These are phyloP conservation scores for Millerozyma acaciae DNA, from an alignment of 805 yeast genomes.

Conservation along the genomic window DNA sequence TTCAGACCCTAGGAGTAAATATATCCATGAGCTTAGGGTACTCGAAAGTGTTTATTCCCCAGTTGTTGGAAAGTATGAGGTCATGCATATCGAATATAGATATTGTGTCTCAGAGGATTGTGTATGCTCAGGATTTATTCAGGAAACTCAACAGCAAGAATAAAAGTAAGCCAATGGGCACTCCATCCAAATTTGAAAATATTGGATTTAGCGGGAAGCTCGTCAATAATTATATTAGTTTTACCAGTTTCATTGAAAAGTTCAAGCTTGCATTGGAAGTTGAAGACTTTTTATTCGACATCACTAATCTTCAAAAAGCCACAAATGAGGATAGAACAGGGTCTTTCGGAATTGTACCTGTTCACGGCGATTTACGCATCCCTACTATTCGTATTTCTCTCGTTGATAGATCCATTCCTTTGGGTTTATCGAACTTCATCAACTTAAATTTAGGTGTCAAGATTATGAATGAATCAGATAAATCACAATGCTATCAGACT, in stretches of 20 bases:
- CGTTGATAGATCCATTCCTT: conserved; percentile 35
- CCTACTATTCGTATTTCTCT: conserved; percentile 42
- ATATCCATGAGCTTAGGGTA: conserved; percentile 23
- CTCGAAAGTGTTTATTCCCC: conserved; percentile 26
- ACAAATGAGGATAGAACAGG: not conserved
- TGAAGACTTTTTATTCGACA: conserved; percentile 24
- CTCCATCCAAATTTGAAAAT: conserved; percentile 1
- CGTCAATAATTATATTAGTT: conserved; percentile 32
- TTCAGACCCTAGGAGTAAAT: conserved; percentile 11
- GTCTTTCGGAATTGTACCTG: conserved; percentile 16
- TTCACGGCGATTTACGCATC: conserved; percentile 36
- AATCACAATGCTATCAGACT: conserved; percentile 30
- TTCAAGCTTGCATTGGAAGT: conserved; percentile 33
- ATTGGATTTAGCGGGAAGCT: conserved; percentile 21
- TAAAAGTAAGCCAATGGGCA: too few relatives aligned
- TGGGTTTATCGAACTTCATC: conserved; percentile 37
- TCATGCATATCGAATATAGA: conserved; percentile 7
- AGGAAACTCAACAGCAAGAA: conserved; percentile 1
- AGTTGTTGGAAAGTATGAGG: conserved; percentile 17
- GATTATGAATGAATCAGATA: conserved; percentile 34
- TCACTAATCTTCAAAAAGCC: conserved; percentile 20
- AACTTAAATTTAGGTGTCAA: conserved; percentile 45
- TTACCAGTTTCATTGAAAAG: conserved; percentile 29
- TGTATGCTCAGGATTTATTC: conserved; percentile 1
- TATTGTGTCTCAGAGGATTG: too few relatives aligned